Evolutionary conservation across 2,329 filamentous ascomycete species (phyloP).

Genomic region (Ophiosphaerella korrae): DNA sequence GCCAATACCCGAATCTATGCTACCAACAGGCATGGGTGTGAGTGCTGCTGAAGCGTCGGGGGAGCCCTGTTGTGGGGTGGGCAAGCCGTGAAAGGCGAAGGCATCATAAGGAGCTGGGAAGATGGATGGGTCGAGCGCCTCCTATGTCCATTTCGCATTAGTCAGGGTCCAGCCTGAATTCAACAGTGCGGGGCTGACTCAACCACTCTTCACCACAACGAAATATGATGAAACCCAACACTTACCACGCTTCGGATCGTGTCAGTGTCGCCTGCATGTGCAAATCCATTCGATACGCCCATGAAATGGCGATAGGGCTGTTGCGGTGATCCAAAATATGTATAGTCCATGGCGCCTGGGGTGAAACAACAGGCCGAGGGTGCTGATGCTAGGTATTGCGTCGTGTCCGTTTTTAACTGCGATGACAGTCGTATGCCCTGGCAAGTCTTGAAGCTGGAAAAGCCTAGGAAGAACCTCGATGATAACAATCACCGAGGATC

Average conservation of each 20-base stretch:
- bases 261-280: slow-evolving; percentile 43
- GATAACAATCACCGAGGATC: slow-evolving; percentile 19
- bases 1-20: slow-evolving; percentile 51
- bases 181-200: slow-evolving; percentile 11
- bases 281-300: slow-evolving; percentile 46
- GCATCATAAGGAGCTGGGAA: slow-evolving; percentile 37
- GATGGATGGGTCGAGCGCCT: slow-evolving; percentile 51
- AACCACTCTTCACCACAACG: not conserved
- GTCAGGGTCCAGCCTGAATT: slow-evolving; percentile 12
- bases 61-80: slow-evolving; percentile 38
- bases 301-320: slow-evolving; percentile 56
- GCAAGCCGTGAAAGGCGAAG: slow-evolving; percentile 34
- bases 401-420: not conserved
- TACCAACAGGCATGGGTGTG: slow-evolving; percentile 44
- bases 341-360: slow-evolving; percentile 59
- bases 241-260: slow-evolving; percentile 42
- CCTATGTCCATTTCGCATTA: slow-evolving; percentile 38
- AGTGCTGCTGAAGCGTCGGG: slow-evolving; percentile 34
- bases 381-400: not conserved
- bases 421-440: not conserved
- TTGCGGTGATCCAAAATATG: slow-evolving; percentile 55
- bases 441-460: not conserved
- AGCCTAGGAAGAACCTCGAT: not conserved
- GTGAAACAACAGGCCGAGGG: not conserved
- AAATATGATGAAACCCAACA: slow-evolving; percentile 11